These are phyloP conservation scores for Zygotorulaspora sp. DNA, from an alignment of 805 yeast genomes.

Conservation along the genomic window DNA sequence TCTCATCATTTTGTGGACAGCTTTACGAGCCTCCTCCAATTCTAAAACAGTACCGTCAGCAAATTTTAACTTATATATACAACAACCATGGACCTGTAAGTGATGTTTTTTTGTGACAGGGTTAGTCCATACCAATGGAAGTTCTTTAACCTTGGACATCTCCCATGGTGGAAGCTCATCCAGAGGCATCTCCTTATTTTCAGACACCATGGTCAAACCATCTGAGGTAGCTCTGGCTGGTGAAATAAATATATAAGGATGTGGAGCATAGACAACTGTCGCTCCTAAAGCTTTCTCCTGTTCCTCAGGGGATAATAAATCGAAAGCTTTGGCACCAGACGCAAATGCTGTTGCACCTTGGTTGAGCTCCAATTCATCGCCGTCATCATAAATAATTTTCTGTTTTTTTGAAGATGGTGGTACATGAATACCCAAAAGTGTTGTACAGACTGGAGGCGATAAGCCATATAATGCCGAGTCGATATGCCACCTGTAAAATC, in stretches of 20 bases:
- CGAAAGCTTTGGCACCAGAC: constrained; percentile 77
- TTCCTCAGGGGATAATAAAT: constrained; percentile 60
- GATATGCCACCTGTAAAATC: constrained; percentile 92
- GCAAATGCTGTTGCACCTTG: constrained; percentile 91
- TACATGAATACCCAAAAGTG: constrained; percentile 75
- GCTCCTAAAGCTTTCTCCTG: constrained; percentile 69
- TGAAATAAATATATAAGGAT: constrained; percentile 81
- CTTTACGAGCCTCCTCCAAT: constrained; percentile 68
- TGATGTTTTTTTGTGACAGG: constrained; percentile 81
- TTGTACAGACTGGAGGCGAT: constrained; percentile 83
- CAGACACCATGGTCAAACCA: constrained; percentile 81
- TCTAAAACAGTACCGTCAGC: constrained; percentile 57
- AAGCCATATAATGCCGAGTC: constrained; percentile 84
- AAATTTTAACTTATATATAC: constrained; percentile 59
- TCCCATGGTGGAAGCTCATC: constrained; percentile 82
- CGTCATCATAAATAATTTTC: constrained; percentile 62
- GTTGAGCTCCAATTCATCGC: constrained; percentile 59
- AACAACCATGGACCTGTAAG: constrained; percentile 84
- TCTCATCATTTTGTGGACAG: constrained; percentile 70
- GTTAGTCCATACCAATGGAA: constrained; percentile 90
- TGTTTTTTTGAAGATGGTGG: constrained; percentile 65
- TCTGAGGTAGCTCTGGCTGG: constrained; percentile 79
- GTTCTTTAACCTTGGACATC: constrained; percentile 63
- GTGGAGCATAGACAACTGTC: constrained; percentile 87
- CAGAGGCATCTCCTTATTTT: constrained; percentile 63